A percentile compares a stretch with the other conserved stretches of the same genome.
Evolutionary conservation across 108 stramenopile species (phyloP).

Genomic region (Pseudonitzschia multiseries): DNA sequence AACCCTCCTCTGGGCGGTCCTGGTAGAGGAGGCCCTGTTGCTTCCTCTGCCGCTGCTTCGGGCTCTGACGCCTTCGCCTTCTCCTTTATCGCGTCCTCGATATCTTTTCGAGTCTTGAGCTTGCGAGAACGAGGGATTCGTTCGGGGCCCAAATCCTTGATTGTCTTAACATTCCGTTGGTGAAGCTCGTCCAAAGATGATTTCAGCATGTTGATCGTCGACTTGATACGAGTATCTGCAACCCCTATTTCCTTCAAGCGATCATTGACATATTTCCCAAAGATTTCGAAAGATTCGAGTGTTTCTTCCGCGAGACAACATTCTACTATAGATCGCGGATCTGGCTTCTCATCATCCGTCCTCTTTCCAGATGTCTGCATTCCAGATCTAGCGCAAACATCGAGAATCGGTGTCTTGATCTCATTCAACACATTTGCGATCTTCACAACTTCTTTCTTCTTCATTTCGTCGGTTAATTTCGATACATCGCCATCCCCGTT

Average conservation of each 20-base stretch:
- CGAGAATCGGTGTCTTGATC: slow-evolving; percentile 39
- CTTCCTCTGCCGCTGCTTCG: slow-evolving; percentile 23
- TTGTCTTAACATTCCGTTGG: slow-evolving; percentile 39
- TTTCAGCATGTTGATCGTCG: slow-evolving; percentile 43
- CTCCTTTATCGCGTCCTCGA: slow-evolving; percentile 43
- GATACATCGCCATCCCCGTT: slow-evolving; percentile 37
- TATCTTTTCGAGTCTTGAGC: slow-evolving; percentile 35
- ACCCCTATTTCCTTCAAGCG: slow-evolving; percentile 38
- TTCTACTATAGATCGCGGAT: slow-evolving; percentile 49
- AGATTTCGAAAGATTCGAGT: slow-evolving; percentile 32
- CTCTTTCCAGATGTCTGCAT: slow-evolving; percentile 64
- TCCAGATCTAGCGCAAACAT: slow-evolving; percentile 50
- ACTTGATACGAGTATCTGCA: slow-evolving; percentile 46
- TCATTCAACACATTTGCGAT: slow-evolving; percentile 48
- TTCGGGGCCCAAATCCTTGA: slow-evolving; percentile 33
- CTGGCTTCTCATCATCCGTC: slow-evolving; percentile 41
- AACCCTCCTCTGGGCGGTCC: slow-evolving; percentile 34
- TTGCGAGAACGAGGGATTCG: slow-evolving; percentile 39
- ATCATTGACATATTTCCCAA: slow-evolving; percentile 39
- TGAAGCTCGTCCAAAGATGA: slow-evolving; percentile 39
- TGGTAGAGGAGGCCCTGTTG: slow-evolving; percentile 21
- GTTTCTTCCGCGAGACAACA: slow-evolving; percentile 44
- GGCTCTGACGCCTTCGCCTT: slow-evolving; percentile 35
- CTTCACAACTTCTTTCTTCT: slow-evolving; percentile 49
- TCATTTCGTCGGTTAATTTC: slow-evolving; percentile 43